Base-by-base conservation (phyloP, 1,139 yeast species). In the Hansenula anomala region DNA sequence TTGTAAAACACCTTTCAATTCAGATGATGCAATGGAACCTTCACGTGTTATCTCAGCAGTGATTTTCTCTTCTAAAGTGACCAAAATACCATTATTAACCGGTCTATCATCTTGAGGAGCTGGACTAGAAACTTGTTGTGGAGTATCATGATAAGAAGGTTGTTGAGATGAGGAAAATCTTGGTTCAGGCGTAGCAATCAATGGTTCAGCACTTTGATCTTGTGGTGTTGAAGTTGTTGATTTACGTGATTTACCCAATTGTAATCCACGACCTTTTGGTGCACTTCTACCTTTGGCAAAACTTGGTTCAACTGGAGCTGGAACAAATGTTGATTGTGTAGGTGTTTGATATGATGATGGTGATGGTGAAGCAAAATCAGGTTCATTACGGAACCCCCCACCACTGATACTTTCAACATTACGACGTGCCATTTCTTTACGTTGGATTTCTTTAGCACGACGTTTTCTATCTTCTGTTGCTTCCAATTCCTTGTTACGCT, bases 401-500 rank as follows among this genome's bases (percentile, higher is more conserved):
- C 18, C 30, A 28, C 20, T 7, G 17, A 15, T 28, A 15, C 20
- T 14, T 23, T 17, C 15, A 18, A 33, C 16, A 15, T 25, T 28
- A 28, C 54, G 56, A 22, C 51, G 40, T 13, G 38, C 54, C 44
- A 51, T 35, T 60, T 88, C 96, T 55, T 80, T 82, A 62, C 95
- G 79, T 58, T 90, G 96, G 48, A 94, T 84, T 63, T 92, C 97
- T 64, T 85, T 87, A 36, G 97, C 98, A 61, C 88, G 82, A 64
- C 95, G 85, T 68, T 90, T 92, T 64, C 97, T 83, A 64, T 92
- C 97, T 64, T 92, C 98, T 37, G 89, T 83, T 33, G 98, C 98
- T 64, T 92, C 98, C 58, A 88, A 71, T 66, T 92, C 98, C 67
- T 92, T 94, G 67, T 92, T 92, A 60, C 95, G 80, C 64, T 92